Evolutionary conservation across 805 yeast species (phyloP).

Genomic region (Saccharomyces mikatae): DNA sequence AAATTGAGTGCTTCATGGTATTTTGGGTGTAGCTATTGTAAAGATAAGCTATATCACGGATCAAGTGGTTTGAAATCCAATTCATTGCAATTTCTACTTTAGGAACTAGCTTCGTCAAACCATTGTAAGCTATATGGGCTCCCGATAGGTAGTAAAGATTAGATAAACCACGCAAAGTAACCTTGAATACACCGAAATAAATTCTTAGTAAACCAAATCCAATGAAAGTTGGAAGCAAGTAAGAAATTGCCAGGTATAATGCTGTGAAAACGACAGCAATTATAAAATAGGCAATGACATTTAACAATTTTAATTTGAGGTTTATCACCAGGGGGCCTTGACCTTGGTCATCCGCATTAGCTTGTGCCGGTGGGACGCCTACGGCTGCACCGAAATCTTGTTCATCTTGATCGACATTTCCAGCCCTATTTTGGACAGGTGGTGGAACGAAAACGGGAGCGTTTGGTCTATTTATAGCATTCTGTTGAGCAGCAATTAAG

Average conservation of each 20-base stretch:
- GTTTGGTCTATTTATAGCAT: neutral
- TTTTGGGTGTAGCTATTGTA: conserved; percentile 16
- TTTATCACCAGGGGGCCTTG: conserved; percentile 23
- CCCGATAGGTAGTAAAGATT: conserved; percentile 6
- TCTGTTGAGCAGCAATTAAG: conserved; percentile 9
- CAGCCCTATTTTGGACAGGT: conserved; percentile 2
- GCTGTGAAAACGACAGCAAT: conserved; percentile 27
- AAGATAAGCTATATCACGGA: conserved; percentile 4
- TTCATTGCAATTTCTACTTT: conserved; percentile 1
- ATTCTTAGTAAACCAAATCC: conserved; percentile 30
- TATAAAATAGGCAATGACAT: conserved; percentile 19
- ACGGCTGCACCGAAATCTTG: conserved; percentile 12
- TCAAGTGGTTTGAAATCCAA: conserved; percentile 12
- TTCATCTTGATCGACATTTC: conserved; percentile 3
- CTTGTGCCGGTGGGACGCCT: conserved; percentile 3
- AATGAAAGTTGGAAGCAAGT: conserved; percentile 41
- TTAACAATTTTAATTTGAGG: conserved; percentile 17
- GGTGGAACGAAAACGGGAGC: conserved; percentile 1
- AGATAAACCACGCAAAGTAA: conserved; percentile 10
- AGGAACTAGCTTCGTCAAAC: conserved; percentile 4
- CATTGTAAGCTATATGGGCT: conserved; percentile 1
- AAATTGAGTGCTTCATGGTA: conserved; percentile 15
- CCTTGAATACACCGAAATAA: conserved; percentile 11
- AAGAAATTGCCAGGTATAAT: conserved; percentile 35
- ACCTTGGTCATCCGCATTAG: conserved; percentile 12